Base-by-base conservation (phyloP, 1,139 yeast genomes). In the Debaryomycetaceae sp. region DNA sequence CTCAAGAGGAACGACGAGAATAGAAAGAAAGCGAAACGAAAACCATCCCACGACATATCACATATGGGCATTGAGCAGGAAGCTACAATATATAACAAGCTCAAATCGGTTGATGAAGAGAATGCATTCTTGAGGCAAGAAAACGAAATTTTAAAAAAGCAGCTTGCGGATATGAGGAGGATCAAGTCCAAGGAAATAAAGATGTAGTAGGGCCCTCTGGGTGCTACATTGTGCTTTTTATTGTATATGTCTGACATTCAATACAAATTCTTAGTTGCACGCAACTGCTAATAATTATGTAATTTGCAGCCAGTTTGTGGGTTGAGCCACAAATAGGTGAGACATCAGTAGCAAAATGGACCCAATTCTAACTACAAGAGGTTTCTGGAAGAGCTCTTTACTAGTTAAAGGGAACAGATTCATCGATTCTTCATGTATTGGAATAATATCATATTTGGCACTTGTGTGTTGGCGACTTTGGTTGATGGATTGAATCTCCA, bases 101-200 rank as follows among this genome's bases (percentile, higher is more conserved):
- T 27, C 11, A 27, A 27, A 11, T 27, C 31, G 11, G 31, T 27
- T 11, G 35, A 11, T 8, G 43, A 41, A 5, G 47, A 45, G 31
- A 45, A 42, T 34, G 34, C 36, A 31, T n/a, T 34, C 4, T 38
- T 46, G 22, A 41, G 35, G 23, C 39, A 42, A 9, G 47, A 46
- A 34, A 46, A 46, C 24, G 49, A 46, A 8, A n/a, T 31, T 11
- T 39, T 42, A n/a, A 42, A 38, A 34, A 37, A n/a, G 5, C 41
- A 37, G 24, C 11, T 37, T 4, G 33, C 33, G 13, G 9, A 33
- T 22, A 11, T 42, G 13, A 42, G 37, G 14, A 31, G 24, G 17
- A 17, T 11, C 20, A 6, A 8, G 31, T 27, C 31, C 11, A 27
- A 27, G 31, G 31, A 27, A 7, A 27, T 3, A 2, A 27, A 27